Evolutionary conservation across 1,284 basidiomycete species (phyloP).

Genomic region (Leccinum griseonigrum): DNA sequence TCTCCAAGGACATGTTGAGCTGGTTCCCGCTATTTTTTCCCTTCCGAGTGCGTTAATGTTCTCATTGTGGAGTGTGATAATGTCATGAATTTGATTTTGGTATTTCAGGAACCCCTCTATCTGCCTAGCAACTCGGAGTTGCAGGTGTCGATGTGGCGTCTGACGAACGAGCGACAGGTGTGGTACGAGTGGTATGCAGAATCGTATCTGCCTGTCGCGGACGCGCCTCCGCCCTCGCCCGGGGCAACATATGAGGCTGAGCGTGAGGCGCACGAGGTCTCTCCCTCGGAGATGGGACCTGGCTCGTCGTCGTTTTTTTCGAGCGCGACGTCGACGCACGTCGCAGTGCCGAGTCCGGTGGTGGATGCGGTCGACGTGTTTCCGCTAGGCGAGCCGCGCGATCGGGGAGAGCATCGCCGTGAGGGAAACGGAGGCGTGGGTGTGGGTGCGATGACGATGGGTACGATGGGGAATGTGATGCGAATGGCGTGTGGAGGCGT

Average conservation of each 20-base stretch:
- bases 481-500: slow-evolving; percentile 28
- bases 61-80: not conserved
- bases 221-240: slow-evolving; percentile 17
- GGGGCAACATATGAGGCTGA: not conserved
- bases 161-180: slow-evolving; percentile 84
- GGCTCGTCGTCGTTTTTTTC: slow-evolving; percentile 27
- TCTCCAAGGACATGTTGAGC: slow-evolving; percentile 94
- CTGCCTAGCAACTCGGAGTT: slow-evolving; percentile 91
- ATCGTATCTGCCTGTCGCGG: slow-evolving; percentile 72
- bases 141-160: slow-evolving; percentile 91
- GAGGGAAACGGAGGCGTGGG: slow-evolving; percentile 8
- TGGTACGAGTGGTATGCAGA: slow-evolving; percentile 99
- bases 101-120: slow-evolving; percentile 81
- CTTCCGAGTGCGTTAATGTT: slow-evolving; percentile 57
- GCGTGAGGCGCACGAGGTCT: not conserved
- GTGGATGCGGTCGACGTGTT: slow-evolving; percentile 56
- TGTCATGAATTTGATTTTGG: not conserved
- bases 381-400: slow-evolving; percentile 20
- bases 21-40: slow-evolving; percentile 99
- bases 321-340: slow-evolving; percentile 39
- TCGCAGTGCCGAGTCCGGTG: slow-evolving; percentile 56
- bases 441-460: not conserved
- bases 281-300: slow-evolving; percentile 2
- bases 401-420: slow-evolving; percentile 13
- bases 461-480: slow-evolving; percentile 12